Evolutionary conservation across 2,329 filamentous ascomycete species (phyloP).

Genomic region (Sarocladiaceae sp.): DNA sequence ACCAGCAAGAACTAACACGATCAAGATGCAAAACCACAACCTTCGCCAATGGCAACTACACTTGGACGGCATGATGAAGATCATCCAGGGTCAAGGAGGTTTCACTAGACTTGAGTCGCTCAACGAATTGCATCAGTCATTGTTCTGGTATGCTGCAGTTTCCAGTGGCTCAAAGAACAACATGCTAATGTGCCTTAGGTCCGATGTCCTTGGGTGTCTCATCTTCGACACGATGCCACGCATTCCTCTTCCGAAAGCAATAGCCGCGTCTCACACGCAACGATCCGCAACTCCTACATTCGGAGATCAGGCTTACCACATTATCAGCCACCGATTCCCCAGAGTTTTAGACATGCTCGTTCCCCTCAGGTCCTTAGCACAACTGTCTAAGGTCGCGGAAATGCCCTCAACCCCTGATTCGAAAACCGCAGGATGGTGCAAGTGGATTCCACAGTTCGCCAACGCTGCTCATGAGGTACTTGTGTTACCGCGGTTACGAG

Average conservation of each 20-base stretch:
- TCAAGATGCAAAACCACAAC: not conserved
- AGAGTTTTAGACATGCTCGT: not conserved
- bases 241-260: not conserved
- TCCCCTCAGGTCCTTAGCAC: not conserved
- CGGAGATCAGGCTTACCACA: not conserved
- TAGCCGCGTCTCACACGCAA: not conserved
- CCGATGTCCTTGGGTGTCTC: not conserved
- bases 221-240: not conserved
- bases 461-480: not conserved
- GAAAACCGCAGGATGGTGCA: not conserved
- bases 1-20: not conserved
- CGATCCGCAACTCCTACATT: not conserved
- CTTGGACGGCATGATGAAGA: not conserved
- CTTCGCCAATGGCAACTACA: not conserved
- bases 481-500: not conserved
- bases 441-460: not conserved
- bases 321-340: not conserved
- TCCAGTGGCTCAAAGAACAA: not conserved
- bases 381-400: not conserved
- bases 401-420: not conserved
- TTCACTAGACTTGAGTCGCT: not conserved
- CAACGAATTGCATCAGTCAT: not conserved
- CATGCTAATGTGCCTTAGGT: not conserved
- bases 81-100: not conserved
- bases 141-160: not conserved